A percentile compares a stretch with the other conserved stretches of the same genome.
Conservation (phyloP, 371 early-diverging fungal genomes). For the Mucor indicus region DNA sequence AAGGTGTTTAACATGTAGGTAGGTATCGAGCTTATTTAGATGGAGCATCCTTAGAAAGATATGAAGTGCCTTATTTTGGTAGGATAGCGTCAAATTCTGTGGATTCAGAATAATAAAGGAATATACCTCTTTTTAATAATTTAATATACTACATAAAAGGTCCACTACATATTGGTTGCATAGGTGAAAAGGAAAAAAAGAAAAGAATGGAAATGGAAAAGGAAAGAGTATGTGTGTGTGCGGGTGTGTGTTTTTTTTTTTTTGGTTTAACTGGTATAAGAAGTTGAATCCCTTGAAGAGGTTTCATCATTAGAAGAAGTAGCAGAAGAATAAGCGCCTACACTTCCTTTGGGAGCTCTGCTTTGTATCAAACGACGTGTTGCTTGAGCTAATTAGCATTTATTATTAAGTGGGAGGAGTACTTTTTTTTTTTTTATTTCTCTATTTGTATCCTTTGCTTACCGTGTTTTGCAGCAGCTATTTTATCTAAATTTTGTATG, state of each 20-base stretch:
- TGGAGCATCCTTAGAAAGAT: conserved; percentile 59
- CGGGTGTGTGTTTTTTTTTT: too few relatives aligned
- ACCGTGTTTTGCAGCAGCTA: conserved; percentile 27
- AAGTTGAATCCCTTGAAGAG: background rate
- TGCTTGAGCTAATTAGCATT: conserved; percentile 10
- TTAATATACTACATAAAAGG: background rate
- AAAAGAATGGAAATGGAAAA: background rate
- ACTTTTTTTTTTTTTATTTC: background rate
- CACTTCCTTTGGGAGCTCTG: conserved; percentile 8
- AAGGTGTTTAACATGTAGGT: too few relatives aligned
- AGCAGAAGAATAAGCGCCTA: background rate
- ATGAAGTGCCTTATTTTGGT: conserved; percentile 60
- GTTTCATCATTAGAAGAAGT: conserved; percentile 1
- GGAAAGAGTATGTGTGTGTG: too few relatives aligned
- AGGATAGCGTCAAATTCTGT: conserved; percentile 59
- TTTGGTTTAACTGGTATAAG: background rate
- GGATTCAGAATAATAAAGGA: conserved; percentile 50
- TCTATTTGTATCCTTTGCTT: too few relatives aligned
- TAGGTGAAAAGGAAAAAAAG: background rate
- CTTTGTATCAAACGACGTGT: conserved; percentile 20
- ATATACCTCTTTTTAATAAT: background rate
- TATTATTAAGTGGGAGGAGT: background rate
- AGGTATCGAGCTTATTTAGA: conserved; percentile 67
- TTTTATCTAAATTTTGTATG: conserved; percentile 28
- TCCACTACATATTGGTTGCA: background rate